These are phyloP conservation scores for Paraleonurus japonicus DNA, from an alignment of 257 asterid species.

Conservation along the genomic window DNA sequence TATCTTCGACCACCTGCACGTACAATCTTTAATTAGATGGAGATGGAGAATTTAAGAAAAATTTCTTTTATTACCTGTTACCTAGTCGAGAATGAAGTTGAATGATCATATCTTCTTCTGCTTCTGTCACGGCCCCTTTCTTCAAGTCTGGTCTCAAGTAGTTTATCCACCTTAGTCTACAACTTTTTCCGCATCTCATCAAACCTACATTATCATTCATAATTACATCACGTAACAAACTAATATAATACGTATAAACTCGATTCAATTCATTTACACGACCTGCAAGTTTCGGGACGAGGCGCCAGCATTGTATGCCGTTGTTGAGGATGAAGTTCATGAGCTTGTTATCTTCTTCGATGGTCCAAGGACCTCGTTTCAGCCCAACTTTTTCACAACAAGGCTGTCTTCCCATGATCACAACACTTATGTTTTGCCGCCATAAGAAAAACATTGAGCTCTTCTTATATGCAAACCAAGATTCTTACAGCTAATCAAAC, in stretches of 20 bases:
- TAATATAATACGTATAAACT: not conserved
- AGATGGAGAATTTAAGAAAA: no score
- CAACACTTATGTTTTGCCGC: not conserved
- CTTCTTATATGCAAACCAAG: slow-evolving; percentile 49
- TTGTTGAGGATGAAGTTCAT: slow-evolving; percentile 78
- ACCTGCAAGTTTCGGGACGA: slow-evolving; percentile 82
- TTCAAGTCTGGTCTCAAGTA: slow-evolving; percentile 83
- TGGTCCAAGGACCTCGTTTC: slow-evolving; percentile 83
- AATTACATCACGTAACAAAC: not conserved
- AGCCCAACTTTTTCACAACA: slow-evolving; percentile 78
- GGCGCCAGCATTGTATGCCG: slow-evolving; percentile 85
- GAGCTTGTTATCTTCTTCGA: slow-evolving; percentile 81
- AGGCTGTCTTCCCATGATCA: slow-evolving; percentile 79
- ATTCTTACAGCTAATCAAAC: slow-evolving; percentile 68
- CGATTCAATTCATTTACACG: not conserved
- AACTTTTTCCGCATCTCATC: slow-evolving; percentile 89
- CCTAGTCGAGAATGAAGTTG: slow-evolving; percentile 79
- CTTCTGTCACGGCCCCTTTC: slow-evolving; percentile 76
- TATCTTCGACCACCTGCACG: slow-evolving; percentile 90
- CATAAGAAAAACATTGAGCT: not conserved
- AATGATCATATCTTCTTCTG: slow-evolving; percentile 81
- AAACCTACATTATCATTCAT: slow-evolving; percentile 44
- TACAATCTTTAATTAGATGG: not conserved
- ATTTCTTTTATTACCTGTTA: slow-evolving; percentile 47
- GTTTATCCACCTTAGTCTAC: slow-evolving; percentile 87